Base-by-base conservation (phyloP, 306 rosid genomes). In the Inga laurina region DNA sequence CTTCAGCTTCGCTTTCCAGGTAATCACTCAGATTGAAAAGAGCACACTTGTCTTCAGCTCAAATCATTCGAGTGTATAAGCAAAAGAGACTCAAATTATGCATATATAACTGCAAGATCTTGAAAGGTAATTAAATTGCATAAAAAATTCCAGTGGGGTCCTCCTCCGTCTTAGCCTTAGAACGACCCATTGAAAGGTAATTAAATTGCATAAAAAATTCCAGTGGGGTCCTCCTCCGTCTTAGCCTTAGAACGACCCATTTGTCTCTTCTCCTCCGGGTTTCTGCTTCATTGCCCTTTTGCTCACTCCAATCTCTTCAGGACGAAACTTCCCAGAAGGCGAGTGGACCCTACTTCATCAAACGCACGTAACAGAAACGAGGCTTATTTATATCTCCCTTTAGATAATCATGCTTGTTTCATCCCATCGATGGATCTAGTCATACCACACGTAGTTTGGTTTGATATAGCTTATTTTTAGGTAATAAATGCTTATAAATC, bases 141-240 rank as follows among this genome's bases (percentile, higher is more conserved):
- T 6, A 43, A 75, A 81, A 77, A 83, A 30, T 89, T 74, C 81
- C 81, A 4, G 79, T 72, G 85, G 86, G 90, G 39, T 27, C 68
- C 43, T 74, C 86, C 88, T 81, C 49, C 19, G 0, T 32, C 0
- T 7, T 43, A 34, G 0, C 30, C 30, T 27, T 27, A 27, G 1
- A 27, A 27, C 30, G 30, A 27, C 30, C n/a, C n/a, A n/a, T 44
- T 59, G 87, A 81, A 73, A 65, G 9, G 41, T 30, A 13, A 5
- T 37, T 37, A 37, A 65, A 52, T 57, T 81, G 44, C 86, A 21
- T 6, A 43, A 75, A 81, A 77, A 83, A 30, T 88, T 74, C 81
- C 81, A 5, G 79, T 72, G 85, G 86, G 90, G 68, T 27, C 68
- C 43, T 77, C 86, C 88, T 81, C 49, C 18, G 0, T 32, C 0